Evolutionary conservation across 805 yeast species (phyloP).

Genomic region (Debaryomyces castellii): DNA sequence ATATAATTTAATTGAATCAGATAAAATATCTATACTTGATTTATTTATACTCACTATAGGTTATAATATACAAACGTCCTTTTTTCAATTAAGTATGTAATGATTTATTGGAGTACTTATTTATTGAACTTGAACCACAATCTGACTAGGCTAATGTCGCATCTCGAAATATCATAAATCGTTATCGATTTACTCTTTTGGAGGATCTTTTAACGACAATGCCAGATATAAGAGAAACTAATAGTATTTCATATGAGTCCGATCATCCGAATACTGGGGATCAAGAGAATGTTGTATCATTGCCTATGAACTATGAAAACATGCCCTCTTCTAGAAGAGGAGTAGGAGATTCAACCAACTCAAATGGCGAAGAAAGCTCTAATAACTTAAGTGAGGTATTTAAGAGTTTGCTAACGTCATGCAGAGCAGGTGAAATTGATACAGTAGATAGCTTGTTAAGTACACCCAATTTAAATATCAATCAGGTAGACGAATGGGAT

Average conservation of each 20-base stretch:
- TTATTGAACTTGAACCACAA: background rate
- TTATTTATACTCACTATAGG: no score
- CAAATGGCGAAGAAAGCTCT: background rate
- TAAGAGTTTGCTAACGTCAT: constrained; percentile 58
- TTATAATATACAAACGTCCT: no score
- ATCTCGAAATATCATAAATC: background rate
- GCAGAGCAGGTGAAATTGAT: constrained; percentile 68
- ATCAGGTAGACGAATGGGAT: constrained; percentile 68
- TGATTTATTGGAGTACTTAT: no score
- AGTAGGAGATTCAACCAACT: background rate
- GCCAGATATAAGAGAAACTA: background rate
- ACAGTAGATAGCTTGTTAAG: constrained; percentile 57
- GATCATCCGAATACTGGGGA: background rate
- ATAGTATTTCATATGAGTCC: background rate
- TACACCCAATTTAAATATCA: constrained; percentile 36
- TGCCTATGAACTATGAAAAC: constrained; percentile 4
- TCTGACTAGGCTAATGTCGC: background rate
- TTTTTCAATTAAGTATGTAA: no score
- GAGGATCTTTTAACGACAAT: background rate
- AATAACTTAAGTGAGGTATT: constrained; percentile 18
- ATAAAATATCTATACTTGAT: no score
- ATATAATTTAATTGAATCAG: no score
- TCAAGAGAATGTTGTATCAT: background rate
- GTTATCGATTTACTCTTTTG: background rate
- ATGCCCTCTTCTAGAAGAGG: constrained; percentile 1